phyloP scores from a whole-genome alignment of 2,329 filamentous ascomycete genomes.

The Ophioceras dolichostomum region DNA sequence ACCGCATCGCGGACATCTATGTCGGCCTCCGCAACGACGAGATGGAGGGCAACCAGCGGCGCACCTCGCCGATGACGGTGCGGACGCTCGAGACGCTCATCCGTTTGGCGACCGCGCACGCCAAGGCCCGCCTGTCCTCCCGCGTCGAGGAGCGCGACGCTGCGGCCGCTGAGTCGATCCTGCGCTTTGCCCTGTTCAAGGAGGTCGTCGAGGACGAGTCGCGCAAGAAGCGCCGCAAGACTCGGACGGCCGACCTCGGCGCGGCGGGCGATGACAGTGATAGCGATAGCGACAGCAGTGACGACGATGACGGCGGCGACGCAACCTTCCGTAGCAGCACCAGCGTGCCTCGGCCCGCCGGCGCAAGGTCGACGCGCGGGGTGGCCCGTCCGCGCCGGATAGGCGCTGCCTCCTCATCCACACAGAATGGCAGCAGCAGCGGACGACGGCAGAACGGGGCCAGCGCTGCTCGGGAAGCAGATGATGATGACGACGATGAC shows the following conservation, averaged over 20 bases:
- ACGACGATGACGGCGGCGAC: constrained; percentile 45
- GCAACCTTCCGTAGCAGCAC: constrained; percentile 28
- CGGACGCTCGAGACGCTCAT: constrained; percentile 98
- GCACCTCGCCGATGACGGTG: constrained; percentile 90
- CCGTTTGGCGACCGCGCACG: constrained; percentile 89
- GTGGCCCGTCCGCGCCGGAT: constrained; percentile 17
- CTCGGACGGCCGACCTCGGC: constrained; percentile 36
- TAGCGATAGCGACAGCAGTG: constrained; percentile 41
- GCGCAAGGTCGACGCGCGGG: constrained; percentile 15
- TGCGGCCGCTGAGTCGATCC: constrained; percentile 72
- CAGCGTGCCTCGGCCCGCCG: constrained; percentile 14
- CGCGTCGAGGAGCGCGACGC: constrained; percentile 86
- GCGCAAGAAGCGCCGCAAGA: constrained; percentile 71
- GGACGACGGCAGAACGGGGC: constrained; percentile 11
- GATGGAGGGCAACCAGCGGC: constrained; percentile 83
- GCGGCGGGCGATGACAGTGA: background rate
- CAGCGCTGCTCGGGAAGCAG: constrained; percentile 15
- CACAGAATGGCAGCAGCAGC: background rate
- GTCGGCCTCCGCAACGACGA: constrained; percentile 92
- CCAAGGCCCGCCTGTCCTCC: constrained; percentile 79
- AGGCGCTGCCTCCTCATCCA: constrained; percentile 10
- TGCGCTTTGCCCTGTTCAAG: constrained; percentile 94
- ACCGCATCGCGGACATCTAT: constrained; percentile 84
- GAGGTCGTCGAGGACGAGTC: constrained; percentile 75
- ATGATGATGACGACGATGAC: constrained; percentile 31